Conservation (phyloP, 1,284 basidiomycete species). For the Cutaneotrichosporon sp. region DNA sequence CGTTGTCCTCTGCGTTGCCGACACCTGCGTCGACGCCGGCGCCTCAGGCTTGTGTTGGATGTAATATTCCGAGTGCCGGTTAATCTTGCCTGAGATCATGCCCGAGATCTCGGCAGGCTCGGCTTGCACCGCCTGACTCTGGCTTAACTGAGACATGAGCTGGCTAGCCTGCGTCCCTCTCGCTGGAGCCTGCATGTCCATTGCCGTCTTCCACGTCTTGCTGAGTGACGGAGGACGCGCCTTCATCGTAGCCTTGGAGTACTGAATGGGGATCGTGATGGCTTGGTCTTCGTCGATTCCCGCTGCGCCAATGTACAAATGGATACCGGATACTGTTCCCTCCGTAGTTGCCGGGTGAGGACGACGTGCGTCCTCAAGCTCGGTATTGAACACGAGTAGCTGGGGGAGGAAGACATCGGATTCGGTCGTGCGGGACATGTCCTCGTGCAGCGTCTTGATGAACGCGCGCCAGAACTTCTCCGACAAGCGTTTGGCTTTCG, state of each 20-base stretch:
- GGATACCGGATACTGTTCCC: slow-evolving; percentile 60
- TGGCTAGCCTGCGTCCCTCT: slow-evolving; percentile 7
- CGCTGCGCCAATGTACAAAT: slow-evolving; percentile 69
- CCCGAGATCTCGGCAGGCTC: slow-evolving; percentile 31
- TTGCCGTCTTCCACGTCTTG: slow-evolving; percentile 59
- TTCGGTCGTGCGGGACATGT: slow-evolving; percentile 42
- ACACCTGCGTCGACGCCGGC: neutral
- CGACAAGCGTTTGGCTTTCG: slow-evolving; percentile 56
- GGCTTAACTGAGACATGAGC: slow-evolving; percentile 14
- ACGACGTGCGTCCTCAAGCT: slow-evolving; percentile 61
- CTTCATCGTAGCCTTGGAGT: slow-evolving; percentile 75
- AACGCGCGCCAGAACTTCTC: slow-evolving; percentile 65
- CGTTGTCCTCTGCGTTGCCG: slow-evolving; percentile 11
- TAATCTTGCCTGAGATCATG: slow-evolving; percentile 46
- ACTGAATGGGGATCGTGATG: slow-evolving; percentile 68
- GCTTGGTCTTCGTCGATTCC: slow-evolving; percentile 62
- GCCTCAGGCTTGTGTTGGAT: slow-evolving; percentile 21
- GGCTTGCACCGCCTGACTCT: slow-evolving; percentile 12
- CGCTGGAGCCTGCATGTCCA: slow-evolving; percentile 33
- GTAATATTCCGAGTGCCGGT: slow-evolving; percentile 39
- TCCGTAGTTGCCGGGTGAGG: slow-evolving; percentile 67
- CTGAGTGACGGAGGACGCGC: slow-evolving; percentile 73
- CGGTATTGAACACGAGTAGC: slow-evolving; percentile 66
- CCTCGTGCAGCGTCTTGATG: slow-evolving; percentile 52
- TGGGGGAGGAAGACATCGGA: slow-evolving; percentile 51